Evolutionary conservation across 202 grass and related monocot species (phyloP), one percentile per base, ranked within the genome.

Genomic region (Musa balbisiana): DNA sequence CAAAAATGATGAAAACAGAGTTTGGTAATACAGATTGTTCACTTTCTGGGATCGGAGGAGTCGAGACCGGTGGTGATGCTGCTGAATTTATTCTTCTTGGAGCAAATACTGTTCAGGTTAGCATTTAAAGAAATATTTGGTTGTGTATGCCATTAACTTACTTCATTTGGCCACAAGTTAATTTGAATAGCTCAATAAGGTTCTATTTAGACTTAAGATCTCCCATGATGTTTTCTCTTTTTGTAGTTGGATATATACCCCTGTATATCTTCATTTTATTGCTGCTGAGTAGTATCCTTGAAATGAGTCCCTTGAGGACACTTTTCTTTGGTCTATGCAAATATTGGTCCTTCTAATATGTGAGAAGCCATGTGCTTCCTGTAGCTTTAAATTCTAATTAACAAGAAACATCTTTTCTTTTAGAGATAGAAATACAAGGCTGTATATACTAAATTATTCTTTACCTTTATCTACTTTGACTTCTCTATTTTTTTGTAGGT

Each of bases 11-110:
- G 65, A 92, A 95, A 86, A 85, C 89, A 79, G 95, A 99, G 73
- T 95, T 83, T 64, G 15, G 74, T 76, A 79, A 85, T 76, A 59
- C 14, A 66, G 94, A 86, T n/a, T 87, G 80, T 62, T 99, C 95
- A 64, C 91, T 99, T 55, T 95, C 91, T 78, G 95, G 80, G 64
- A 94, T 99, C 73, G 91, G 91, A 55, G 95, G 91, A 52, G 95
- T 92, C 73, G 95, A 99, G 80, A 99, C 83, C 12, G 95, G 91
- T 54, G 88, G 82, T 55, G 91, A 94, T 80, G 87, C 91, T 73
- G 95, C 91, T 43, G 95, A 99, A 62, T 92, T 99, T 83, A 84
- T 99, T 87, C 83, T 99, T 25, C 83, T 99, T 33, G 95, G 95
- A 17, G 87, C 87, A 85, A 90, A 95, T 91, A 99, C 91, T 62